Conservation (phyloP, 2,329 filamentous ascomycete species). For the Acrodontium crateriforme region DNA sequence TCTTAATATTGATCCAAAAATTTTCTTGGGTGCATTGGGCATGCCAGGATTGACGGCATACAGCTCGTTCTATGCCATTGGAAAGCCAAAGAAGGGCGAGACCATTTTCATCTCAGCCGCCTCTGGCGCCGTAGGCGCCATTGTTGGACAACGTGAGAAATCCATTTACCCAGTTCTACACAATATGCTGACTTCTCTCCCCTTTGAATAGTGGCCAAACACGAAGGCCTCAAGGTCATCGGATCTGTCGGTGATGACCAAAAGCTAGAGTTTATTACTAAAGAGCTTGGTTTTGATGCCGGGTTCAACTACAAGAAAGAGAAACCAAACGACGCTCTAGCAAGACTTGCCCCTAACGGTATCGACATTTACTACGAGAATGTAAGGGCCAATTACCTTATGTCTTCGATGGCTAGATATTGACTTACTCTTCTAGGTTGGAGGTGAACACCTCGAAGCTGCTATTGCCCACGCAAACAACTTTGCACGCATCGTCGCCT, state of each 20-base stretch:
- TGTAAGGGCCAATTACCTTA: conserved; percentile 26
- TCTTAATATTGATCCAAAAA: conserved; percentile 47
- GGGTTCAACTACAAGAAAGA: conserved; percentile 89
- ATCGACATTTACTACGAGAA: conserved; percentile 79
- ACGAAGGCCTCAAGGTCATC: conserved; percentile 64
- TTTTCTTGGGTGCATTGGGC: conserved; percentile 63
- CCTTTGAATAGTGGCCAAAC: no score
- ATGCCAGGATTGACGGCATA: conserved; percentile 70
- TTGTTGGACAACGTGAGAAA: conserved; percentile 73
- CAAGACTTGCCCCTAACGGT: conserved; percentile 58
- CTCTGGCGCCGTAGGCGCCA: conserved; percentile 66
- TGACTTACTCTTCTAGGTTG: conserved; percentile 20
- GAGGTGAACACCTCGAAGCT: conserved; percentile 59
- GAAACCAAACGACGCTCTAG: conserved; percentile 51
- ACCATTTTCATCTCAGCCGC: conserved; percentile 74
- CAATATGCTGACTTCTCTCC: no score
- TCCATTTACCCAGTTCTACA: no score
- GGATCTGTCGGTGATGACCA: conserved; percentile 68
- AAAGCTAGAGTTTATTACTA: conserved; percentile 61
- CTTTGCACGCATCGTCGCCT: conserved; percentile 51
- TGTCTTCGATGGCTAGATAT: no score
- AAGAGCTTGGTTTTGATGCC: conserved; percentile 55
- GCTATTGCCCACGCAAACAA: conserved; percentile 50
- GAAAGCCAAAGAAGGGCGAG: conserved; percentile 60
- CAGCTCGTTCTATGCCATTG: conserved; percentile 60